Base-by-base conservation (phyloP, 495 filamentous ascomycete genomes). In the Jackrogersella multiformis region DNA sequence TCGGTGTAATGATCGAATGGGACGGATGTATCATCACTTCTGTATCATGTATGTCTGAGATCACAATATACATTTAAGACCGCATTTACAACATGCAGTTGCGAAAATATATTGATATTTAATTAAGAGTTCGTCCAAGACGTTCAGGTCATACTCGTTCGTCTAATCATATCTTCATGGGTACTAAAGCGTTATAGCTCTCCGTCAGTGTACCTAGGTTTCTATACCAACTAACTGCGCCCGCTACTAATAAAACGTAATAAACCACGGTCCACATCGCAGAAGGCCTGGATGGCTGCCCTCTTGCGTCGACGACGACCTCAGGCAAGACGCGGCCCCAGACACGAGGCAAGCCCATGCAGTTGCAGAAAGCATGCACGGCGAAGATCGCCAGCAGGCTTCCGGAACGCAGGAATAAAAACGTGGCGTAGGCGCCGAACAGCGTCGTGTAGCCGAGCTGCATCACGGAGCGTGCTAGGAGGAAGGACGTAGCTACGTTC, bases 381-480 rank as follows among this genome's bases (percentile, higher is more conserved):
- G 89, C 69, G 39, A 94, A 88, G 10, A 88, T 87, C 7, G 90
- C 88, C 42, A 85, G 78, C 34, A 97, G 70, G 18, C 89, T 95
- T 0, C 93, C 94, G 0, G 93, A 95, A 34, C 95, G 88, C 5
- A 99, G 73, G 68, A 90, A 97, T n/a, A 97, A 32, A 67, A 98
- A 99, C 2, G 91, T 91, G 0, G 92, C 94, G 87, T 82, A 97
- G 80, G 92, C 94, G 45, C 95, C 95, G 66, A 99, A 99, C 21
- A 98, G 73, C 15, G 92, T 92, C 4, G 95, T 98, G 73, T 96
- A 99, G n/a, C 84, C 81, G 68, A 99, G 89, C 73, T 99, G 95
- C 64, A 97, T 85, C 16, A 92, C 38, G 0, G 91, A 91, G 42
- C 92, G 87, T 4, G 42, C 1, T 6, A 92, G 62, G 0, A 94